phyloP scores from a whole-genome alignment of 2,329 filamentous ascomycete genomes.

The Blumeria hordei region DNA sequence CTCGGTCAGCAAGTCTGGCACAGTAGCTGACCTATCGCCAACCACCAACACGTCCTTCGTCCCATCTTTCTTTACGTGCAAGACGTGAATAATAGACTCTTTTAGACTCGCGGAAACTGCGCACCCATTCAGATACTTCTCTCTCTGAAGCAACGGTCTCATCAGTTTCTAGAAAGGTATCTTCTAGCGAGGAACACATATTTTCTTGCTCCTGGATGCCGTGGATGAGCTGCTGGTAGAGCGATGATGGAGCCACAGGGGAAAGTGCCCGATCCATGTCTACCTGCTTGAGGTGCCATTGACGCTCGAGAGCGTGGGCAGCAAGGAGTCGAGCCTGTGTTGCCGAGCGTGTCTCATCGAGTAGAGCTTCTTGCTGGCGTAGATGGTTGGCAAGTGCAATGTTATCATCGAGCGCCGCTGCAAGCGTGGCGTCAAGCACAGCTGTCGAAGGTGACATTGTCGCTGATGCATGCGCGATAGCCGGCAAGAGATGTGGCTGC shows the following conservation, averaged over 20 bases:
- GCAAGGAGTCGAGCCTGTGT: constrained; percentile 64
- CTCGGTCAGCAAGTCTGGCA: too few relatives aligned
- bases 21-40: constrained; percentile 32
- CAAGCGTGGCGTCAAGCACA: constrained; percentile 38
- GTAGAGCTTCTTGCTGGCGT: constrained; percentile 30
- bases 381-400: constrained; percentile 41
- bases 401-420: constrained; percentile 44
- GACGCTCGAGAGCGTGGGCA: constrained; percentile 69
- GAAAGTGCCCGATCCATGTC: constrained; percentile 71
- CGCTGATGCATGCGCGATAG: constrained; percentile 42
- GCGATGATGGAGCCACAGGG: constrained; percentile 62
- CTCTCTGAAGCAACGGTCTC: constrained; percentile 42
- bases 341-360: constrained; percentile 36
- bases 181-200: constrained; percentile 63
- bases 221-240: constrained; percentile 61
- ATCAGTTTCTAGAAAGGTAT: constrained; percentile 50
- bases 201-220: constrained; percentile 62
- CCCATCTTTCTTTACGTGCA: constrained; percentile 83
- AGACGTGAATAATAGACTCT: constrained; percentile 55
- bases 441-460: constrained; percentile 50
- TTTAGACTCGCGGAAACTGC: constrained; percentile 56
- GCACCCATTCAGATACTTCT: constrained; percentile 68
- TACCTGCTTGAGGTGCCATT: constrained; percentile 70
- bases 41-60: constrained; percentile 81
- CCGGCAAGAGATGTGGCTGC: constrained; percentile 39